Conservation (phyloP, 805 yeast genomes). For the Ogataea saltuana region DNA sequence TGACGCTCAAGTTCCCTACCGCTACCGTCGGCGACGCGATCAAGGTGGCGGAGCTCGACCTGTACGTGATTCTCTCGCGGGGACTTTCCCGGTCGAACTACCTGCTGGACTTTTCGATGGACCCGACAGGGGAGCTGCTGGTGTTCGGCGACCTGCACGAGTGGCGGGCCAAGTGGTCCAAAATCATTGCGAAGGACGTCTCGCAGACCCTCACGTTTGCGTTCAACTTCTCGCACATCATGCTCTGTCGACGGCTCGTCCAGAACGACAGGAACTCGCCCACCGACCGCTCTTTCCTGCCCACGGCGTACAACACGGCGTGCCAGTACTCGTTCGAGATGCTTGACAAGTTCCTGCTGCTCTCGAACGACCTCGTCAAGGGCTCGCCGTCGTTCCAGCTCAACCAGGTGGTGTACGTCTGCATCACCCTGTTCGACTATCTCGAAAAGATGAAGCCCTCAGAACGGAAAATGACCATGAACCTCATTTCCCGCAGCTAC, state of each 20-base stretch:
- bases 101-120: conserved; percentile 5
- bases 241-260: conserved; percentile 40
- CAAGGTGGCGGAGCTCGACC: conserved; percentile 50
- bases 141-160: conserved; percentile 40
- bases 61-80: conserved; percentile 33
- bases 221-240: conserved; percentile 48
- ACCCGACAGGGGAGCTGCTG: conserved; percentile 16
- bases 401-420: conserved; percentile 55
- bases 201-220: conserved; percentile 50
- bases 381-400: conserved; percentile 57
- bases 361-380: conserved; percentile 48
- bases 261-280: conserved; percentile 7
- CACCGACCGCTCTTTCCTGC: conserved; percentile 9
- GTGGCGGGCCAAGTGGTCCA: conserved; percentile 50
- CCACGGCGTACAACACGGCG: conserved; percentile 39
- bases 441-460: conserved; percentile 40
- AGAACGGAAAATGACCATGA: conserved; percentile 45
- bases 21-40: conserved; percentile 56
- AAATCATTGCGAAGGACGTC: conserved; percentile 46
- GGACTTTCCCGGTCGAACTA: conserved; percentile 15
- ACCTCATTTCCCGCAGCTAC: conserved; percentile 51
- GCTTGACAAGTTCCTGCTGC: conserved; percentile 43
- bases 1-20: conserved; percentile 49
- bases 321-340: conserved; percentile 46
- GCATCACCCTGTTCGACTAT: conserved; percentile 52